Conservation (phyloP, 2,329 filamentous ascomycete species). For the Clonostachys byssicola region DNA sequence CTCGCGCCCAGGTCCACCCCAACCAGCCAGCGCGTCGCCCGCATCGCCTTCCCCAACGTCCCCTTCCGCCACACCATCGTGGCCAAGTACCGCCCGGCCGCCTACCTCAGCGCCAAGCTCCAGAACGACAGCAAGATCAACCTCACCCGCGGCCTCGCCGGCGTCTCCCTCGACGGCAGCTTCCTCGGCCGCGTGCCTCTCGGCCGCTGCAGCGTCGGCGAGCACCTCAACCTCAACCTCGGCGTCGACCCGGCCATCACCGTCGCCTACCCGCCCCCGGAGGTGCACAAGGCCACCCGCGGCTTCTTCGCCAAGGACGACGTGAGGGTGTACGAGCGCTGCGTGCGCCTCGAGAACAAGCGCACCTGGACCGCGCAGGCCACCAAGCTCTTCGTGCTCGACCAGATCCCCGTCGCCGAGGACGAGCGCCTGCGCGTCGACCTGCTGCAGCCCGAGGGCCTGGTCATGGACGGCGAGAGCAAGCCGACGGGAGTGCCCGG, state of each 20-base stretch:
- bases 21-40: slow-evolving; percentile 56
- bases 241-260: slow-evolving; percentile 56
- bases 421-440: slow-evolving; percentile 53
- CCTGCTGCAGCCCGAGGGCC: slow-evolving; percentile 40
- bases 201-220: slow-evolving; percentile 50
- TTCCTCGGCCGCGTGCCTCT: slow-evolving; percentile 55
- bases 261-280: slow-evolving; percentile 51
- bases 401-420: slow-evolving; percentile 59
- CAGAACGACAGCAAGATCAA: slow-evolving; percentile 52
- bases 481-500: slow-evolving; percentile 27
- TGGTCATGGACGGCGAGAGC: slow-evolving; percentile 30
- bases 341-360: slow-evolving; percentile 46
- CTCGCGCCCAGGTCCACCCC: slow-evolving; percentile 45
- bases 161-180: slow-evolving; percentile 58
- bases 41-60: slow-evolving; percentile 44
- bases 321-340: slow-evolving; percentile 42
- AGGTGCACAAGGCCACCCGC: slow-evolving; percentile 42
- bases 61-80: slow-evolving; percentile 53
- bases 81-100: slow-evolving; percentile 55
- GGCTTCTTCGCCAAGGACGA: slow-evolving; percentile 52
- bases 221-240: slow-evolving; percentile 46
- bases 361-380: slow-evolving; percentile 22
- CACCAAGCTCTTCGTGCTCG: slow-evolving; percentile 46
- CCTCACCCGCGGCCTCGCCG: slow-evolving; percentile 48
- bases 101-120: slow-evolving; percentile 55